phyloP scores from a whole-genome alignment of 371 early-diverging fungal genomes.

The Basidiobolus meristosporus region DNA sequence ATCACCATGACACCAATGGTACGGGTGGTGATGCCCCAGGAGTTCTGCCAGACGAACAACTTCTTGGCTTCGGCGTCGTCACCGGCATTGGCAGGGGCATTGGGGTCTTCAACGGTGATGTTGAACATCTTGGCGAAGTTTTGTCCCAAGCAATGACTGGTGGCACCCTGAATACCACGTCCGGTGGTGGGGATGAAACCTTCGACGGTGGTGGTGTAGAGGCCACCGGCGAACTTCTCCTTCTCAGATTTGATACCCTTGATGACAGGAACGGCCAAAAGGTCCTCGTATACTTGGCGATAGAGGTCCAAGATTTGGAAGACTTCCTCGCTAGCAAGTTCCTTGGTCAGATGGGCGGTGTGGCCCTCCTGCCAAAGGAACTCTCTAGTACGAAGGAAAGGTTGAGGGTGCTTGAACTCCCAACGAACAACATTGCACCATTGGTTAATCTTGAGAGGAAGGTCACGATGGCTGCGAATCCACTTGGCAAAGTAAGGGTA shows the following conservation, averaged over 20 bases:
- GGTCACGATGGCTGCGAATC: constrained; percentile 97
- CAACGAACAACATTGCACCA: constrained; percentile 99
- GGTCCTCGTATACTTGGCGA: constrained; percentile 89
- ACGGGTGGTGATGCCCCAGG: constrained; percentile 99
- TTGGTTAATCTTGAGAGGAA: constrained; percentile 97
- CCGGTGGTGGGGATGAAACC: constrained; percentile 98
- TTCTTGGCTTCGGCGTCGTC: constrained; percentile 33
- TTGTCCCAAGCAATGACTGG: constrained; percentile 99
- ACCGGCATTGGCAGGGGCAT: constrained; percentile 12
- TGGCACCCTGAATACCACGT: constrained; percentile 99
- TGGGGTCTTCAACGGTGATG: constrained; percentile 62
- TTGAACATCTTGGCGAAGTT: constrained; percentile 99
- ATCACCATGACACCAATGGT: constrained; percentile 99
- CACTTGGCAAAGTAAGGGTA: constrained; percentile 99
- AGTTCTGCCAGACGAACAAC: constrained; percentile 95
- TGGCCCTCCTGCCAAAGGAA: constrained; percentile 99
- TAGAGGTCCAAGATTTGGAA: constrained; percentile 89
- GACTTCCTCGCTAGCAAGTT: constrained; percentile 88
- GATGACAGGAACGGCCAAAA: constrained; percentile 97
- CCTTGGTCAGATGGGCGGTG: constrained; percentile 91
- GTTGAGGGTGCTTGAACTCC: constrained; percentile 99
- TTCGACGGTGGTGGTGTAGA: constrained; percentile 97
- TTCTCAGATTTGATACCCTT: constrained; percentile 98
- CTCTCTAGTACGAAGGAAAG: constrained; percentile 98
- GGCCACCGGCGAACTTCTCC: constrained; percentile 99